Conservation (phyloP, 2,329 filamentous ascomycete species). For the Macrophomina pseudophaseolina region DNA sequence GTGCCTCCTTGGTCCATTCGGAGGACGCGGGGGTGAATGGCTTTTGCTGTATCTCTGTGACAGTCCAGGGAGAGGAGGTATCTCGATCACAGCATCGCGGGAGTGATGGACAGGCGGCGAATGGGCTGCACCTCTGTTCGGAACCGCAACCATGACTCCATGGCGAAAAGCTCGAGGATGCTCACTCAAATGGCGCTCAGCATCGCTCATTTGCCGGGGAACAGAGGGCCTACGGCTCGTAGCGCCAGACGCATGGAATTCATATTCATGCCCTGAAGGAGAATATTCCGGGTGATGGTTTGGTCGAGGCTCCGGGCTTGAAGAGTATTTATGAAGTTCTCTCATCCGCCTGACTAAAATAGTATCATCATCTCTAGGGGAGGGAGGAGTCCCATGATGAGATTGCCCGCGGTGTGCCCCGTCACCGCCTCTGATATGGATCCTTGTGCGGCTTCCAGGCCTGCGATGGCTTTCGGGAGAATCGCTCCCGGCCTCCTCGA, state of each 20-base stretch:
- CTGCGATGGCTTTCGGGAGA: slow-evolving; percentile 34
- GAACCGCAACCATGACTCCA: slow-evolving; percentile 1
- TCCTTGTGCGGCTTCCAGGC: slow-evolving; percentile 32
- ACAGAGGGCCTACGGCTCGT: background rate
- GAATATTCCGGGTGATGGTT: background rate
- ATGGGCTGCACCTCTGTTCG: background rate
- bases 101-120: background rate
- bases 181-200: slow-evolving; percentile 34
- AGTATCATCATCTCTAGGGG: slow-evolving; percentile 21
- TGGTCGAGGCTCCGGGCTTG: background rate
- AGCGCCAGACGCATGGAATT: background rate
- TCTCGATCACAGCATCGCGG: background rate
- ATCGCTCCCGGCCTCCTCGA: slow-evolving; percentile 31
- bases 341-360: slow-evolving; percentile 7
- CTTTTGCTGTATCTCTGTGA: slow-evolving; percentile 19
- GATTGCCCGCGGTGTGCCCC: slow-evolving; percentile 33
- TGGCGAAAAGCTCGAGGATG: slow-evolving; percentile 34
- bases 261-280: slow-evolving; percentile 17
- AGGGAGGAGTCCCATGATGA: background rate
- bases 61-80: slow-evolving; percentile 25
- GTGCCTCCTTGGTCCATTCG: slow-evolving; percentile 26
- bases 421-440: slow-evolving; percentile 30
- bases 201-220: slow-evolving; percentile 29
- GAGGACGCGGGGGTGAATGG: slow-evolving; percentile 30
- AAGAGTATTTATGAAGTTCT: background rate